phyloP scores from a whole-genome alignment of 1,284 basidiomycete genomes.

The Stygiomarasmius scandens region DNA sequence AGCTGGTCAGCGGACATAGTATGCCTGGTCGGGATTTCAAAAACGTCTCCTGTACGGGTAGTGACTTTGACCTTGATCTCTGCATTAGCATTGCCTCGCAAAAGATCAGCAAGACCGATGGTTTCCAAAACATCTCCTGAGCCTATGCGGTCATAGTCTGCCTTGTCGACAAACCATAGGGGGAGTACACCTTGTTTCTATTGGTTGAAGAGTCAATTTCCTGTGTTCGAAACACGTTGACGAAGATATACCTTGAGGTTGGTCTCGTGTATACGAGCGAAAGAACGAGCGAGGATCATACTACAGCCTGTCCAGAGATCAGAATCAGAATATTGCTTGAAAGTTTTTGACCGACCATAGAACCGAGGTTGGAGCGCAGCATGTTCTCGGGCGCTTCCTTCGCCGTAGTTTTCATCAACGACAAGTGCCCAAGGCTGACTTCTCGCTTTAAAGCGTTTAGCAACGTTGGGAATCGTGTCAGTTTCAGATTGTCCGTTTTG shows the following conservation, averaged over 20 bases:
- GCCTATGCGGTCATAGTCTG: conserved; percentile 81
- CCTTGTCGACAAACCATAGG: conserved; percentile 87
- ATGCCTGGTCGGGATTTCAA: conserved; percentile 78
- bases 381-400: conserved; percentile 97
- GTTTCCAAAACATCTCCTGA: conserved; percentile 77
- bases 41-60: conserved; percentile 62
- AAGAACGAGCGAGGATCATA: conserved; percentile 87
- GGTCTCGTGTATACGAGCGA: conserved; percentile 98
- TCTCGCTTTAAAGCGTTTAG: conserved; percentile 83
- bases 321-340: not conserved
- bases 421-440: conserved; percentile 92
- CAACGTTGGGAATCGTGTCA: conserved; percentile 88
- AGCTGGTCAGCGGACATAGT: conserved; percentile 90
- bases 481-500: conserved; percentile 47
- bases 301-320: conserved; percentile 63
- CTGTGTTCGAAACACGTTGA: not conserved
- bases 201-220: conserved; percentile 10
- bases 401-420: conserved; percentile 97
- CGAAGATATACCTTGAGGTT: conserved; percentile 83
- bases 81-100: conserved; percentile 52
- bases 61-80: conserved; percentile 72
- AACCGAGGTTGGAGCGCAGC: conserved; percentile 96
- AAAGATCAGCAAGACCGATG: conserved; percentile 53
- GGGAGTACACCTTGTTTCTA: conserved; percentile 96
- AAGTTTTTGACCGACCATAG: conserved; percentile 62